Percentiles rank a stretch among this genome's conserved stretches.
Conservation (phyloP, 2,329 filamentous ascomycete species). For the Neurospora sp. region DNA sequence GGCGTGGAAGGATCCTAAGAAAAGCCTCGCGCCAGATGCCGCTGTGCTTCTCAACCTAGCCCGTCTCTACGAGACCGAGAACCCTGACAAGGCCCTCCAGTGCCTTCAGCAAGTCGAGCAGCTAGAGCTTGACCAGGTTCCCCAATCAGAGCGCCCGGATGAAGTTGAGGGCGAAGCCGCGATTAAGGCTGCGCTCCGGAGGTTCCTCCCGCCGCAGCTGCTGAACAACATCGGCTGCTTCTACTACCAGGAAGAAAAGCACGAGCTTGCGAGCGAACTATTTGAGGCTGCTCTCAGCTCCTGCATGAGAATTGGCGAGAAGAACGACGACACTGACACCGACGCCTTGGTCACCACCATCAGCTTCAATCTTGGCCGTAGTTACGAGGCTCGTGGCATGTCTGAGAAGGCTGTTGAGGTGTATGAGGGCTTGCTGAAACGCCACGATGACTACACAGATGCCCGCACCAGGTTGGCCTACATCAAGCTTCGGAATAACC, state of each 20-base stretch:
- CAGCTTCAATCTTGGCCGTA: slow-evolving; percentile 90
- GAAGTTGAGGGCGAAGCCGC: slow-evolving; percentile 51
- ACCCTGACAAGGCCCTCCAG: slow-evolving; percentile 83
- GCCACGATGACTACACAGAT: slow-evolving; percentile 87
- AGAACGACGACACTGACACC: slow-evolving; percentile 64
- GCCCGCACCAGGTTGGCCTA: slow-evolving; percentile 83
- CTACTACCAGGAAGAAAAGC: slow-evolving; percentile 79
- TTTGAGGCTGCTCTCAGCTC: slow-evolving; percentile 89
- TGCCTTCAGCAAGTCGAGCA: slow-evolving; percentile 89
- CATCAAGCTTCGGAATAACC: slow-evolving; percentile 72
- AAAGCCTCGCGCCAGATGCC: slow-evolving; percentile 68
- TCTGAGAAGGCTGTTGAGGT: slow-evolving; percentile 77
- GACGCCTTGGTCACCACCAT: slow-evolving; percentile 93
- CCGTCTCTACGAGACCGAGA: slow-evolving; percentile 76
- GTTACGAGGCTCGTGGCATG: slow-evolving; percentile 78
- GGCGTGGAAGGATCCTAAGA: slow-evolving; percentile 90
- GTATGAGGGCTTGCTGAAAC: slow-evolving; percentile 75
- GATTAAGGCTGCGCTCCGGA: slow-evolving; percentile 54
- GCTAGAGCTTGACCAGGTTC: slow-evolving; percentile 72
- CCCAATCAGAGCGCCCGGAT: slow-evolving; percentile 56
- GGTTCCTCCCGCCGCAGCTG: slow-evolving; percentile 76
- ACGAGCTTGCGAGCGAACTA: slow-evolving; percentile 68
- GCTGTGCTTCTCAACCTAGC: slow-evolving; percentile 87
- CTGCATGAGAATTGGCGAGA: slow-evolving; percentile 73
- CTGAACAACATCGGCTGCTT: slow-evolving; percentile 98